Conservation (phyloP, 495 filamentous ascomycete genomes). For the Aspergillus sclerotioniger region DNA sequence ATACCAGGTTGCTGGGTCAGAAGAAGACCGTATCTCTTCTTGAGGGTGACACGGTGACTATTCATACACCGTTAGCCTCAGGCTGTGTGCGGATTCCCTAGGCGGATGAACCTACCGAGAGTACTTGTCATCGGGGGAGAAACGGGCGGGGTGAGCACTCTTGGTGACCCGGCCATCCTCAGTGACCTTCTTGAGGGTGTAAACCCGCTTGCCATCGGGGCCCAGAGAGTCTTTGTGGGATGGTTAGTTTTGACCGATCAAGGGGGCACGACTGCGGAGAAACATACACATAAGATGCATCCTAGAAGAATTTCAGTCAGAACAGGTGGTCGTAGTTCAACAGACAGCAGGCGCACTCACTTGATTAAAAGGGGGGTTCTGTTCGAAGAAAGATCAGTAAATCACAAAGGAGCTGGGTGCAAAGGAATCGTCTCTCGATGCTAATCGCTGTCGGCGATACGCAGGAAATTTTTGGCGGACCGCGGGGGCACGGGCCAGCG, state of each 20-base stretch:
- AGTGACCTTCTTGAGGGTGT: conserved; percentile 60
- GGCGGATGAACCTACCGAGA: conserved; percentile 57
- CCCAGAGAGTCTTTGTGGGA: conserved; percentile 67
- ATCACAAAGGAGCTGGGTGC: background rate
- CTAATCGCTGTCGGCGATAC: background rate
- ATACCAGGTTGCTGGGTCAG: conserved; percentile 72
- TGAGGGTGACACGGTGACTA: conserved; percentile 86
- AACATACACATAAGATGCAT: conserved; percentile 51
- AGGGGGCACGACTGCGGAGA: conserved; percentile 1
- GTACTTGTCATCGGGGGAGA: conserved; percentile 97
- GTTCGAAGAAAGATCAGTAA: background rate
- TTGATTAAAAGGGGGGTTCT: background rate
- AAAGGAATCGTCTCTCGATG: background rate
- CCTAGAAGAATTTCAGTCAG: conserved; percentile 26
- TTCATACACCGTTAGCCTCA: conserved; percentile 1
- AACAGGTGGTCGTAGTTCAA: background rate
- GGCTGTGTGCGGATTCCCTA: background rate
- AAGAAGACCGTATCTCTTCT: conserved; percentile 85
- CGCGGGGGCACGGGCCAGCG: conserved; percentile 16
- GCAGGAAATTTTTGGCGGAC: conserved; percentile 8
- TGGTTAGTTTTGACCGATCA: background rate
- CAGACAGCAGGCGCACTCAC: conserved; percentile 28
- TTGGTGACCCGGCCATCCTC: conserved; percentile 75
- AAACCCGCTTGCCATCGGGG: conserved; percentile 73
- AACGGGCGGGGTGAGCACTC: conserved; percentile 92